Evolutionary conservation across 225 moss, liverwort and hornwort species (phyloP).

Genomic region (Thuidium tamariscinum): DNA sequence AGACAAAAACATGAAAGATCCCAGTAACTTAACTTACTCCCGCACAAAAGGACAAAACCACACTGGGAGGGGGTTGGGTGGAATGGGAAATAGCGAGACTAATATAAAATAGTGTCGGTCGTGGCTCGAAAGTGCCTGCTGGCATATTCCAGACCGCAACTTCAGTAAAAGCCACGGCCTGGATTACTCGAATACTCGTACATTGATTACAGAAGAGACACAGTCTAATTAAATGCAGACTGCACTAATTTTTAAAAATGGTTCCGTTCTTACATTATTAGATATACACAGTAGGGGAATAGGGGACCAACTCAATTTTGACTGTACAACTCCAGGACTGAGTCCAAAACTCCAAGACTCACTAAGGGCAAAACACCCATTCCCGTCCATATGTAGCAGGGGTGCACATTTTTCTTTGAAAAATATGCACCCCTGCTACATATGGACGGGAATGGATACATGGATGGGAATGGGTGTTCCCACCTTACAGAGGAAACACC

Average conservation of each 20-base stretch:
- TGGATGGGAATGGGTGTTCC: no score
- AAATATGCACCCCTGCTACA: no score
- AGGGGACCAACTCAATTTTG: neutral
- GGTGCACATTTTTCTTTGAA: no score
- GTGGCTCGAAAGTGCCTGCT: neutral
- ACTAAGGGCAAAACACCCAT: no score
- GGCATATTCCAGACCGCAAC: neutral
- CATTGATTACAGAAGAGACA: neutral
- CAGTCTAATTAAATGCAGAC: neutral
- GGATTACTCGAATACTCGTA: neutral
- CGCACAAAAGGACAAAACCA: neutral
- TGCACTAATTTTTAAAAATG: neutral
- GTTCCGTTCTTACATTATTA: neutral
- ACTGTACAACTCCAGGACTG: neutral
- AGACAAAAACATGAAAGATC: neutral
- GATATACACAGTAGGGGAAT: no score
- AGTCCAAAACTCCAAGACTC: neutral
- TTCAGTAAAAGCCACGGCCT: neutral
- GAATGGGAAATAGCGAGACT: no score
- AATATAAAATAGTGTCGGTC: neutral
- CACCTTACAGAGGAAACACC: no score
- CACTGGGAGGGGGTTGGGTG: neutral
- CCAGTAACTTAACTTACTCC: neutral
- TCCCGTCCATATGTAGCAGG: no score
- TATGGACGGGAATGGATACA: no score